Base-by-base conservation (phyloP, 306 rosid genomes). In the Lathyrus aphaca region DNA sequence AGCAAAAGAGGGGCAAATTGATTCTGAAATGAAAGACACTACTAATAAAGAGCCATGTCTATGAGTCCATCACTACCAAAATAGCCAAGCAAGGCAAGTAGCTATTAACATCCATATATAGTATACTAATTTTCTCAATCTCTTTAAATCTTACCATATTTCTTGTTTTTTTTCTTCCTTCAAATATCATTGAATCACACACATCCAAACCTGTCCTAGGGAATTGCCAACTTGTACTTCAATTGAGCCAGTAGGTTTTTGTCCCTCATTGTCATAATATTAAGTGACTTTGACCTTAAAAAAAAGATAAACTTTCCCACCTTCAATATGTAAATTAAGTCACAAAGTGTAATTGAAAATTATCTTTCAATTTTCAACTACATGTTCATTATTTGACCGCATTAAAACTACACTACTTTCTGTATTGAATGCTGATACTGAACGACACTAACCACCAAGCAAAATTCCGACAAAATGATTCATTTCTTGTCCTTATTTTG, bases 31-130 rank as follows among this genome's bases (percentile, higher is more conserved):
- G 49, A 57, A 68, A 71, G 77, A 64, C 75, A 56, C 53, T 35
- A 49, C 18, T 45, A 68, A 39, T 38, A 69, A 75, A 75, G 84
- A 83, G 54, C 63, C 49, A 21, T 37, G 39, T 68, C 77, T 43
- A 25, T 3, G 29, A 25, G 29, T 25, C 68, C 38, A 38, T 25
- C 68, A 68, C 66, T 59, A 11, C 81, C 64, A 63, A 77, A 77
- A 40, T 54, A 46, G 19, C 61, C 66, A 45, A 70, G 51, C 72
- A 53, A 68, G 8, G 5, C 21, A 18, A 12, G 57, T 51, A 56
- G 48, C 19, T 10, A 19, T 42, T 19, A 8, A 10, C 29, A 32
- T 30, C 29, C 27, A 43, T 18, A 70, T 21, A 62, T 25, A 1
- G 29, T n/a, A 48, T 48, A 48, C 32, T 18, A 15, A 21, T 51